Evolutionary conservation across 352 stramenopile species (phyloP), one percentile per base, ranked within the genome.

Genomic region (Phytophthora crassamura): DNA sequence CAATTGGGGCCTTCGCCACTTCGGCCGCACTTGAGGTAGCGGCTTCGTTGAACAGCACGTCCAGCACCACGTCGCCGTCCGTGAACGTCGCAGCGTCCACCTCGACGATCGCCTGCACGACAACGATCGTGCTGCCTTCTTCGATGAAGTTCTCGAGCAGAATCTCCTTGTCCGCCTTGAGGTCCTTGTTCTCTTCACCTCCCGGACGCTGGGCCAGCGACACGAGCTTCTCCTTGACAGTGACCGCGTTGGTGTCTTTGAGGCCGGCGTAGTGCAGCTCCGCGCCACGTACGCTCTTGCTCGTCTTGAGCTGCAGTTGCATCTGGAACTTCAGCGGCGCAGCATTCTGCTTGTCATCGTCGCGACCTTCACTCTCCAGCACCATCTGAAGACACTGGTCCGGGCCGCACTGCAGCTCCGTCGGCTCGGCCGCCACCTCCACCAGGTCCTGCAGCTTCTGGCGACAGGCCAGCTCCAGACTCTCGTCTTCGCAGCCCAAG

Each of bases 71-170:
- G 40, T 93, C 84, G 1, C 71, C 70, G 4, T 63, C 58, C 10
- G 71, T 15, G 30, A 89, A 78, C 16, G 62, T 65, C 1, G 54
- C 59, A 33, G 64, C 50, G 43, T 88, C 75, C 3, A 76, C 69
- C 20, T 85, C 68, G 25, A 91, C 59, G 52, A 86, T 87, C 15
- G 81, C 79, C 52, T 94, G 87, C 7, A 95, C 75, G 12, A 95
- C 74, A 15, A 93, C 52, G 11, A 93, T 34, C 15, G 86, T 88
- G 50, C 73, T 88, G 25, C 71, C 82, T 16, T 91, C 82, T 18
- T 91, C 87, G 35, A 94, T 75, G 30, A 77, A 77, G 47, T 94
- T 86, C 38, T 89, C 77, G 15, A 95, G 64, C 2, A 58, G 22
- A 28, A 92, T 80, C 49, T 91, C 78, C 7, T 64, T 66, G 35